Conservation (phyloP, 805 yeast genomes). For the Blastobotrys americana region DNA sequence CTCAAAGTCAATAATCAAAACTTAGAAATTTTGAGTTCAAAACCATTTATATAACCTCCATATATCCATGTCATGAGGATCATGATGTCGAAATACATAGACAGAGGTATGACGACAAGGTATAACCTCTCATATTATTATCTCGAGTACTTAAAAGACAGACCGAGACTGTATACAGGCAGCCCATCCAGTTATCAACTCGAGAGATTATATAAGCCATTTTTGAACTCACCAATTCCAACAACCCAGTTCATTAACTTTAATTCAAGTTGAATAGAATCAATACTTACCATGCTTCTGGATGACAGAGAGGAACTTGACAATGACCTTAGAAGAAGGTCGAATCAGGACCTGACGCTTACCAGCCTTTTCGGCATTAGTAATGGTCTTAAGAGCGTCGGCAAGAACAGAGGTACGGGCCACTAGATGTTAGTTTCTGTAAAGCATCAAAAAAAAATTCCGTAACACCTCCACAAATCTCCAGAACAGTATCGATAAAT, state of each 20-base stretch:
- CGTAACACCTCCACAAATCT: background rate
- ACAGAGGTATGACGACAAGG: too few species aligned
- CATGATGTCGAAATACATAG: background rate
- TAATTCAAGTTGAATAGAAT: background rate
- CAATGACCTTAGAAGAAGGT: conserved; percentile 97
- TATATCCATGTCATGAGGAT: too few species aligned
- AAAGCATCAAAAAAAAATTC: background rate
- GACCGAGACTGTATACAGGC: conserved; percentile 84
- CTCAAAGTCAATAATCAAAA: background rate
- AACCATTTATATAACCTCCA: too few species aligned
- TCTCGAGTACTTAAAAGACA: conserved; percentile 98
- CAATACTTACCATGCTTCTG: conserved; percentile 90
- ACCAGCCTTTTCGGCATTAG: conserved; percentile 99
- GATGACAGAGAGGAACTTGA: conserved; percentile 94
- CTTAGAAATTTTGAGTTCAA: background rate
- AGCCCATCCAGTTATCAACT: conserved; percentile 98
- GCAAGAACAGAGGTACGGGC: conserved; percentile 98
- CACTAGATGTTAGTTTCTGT: conserved; percentile 40
- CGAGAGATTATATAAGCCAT: too few species aligned
- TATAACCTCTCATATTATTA: conserved; percentile 37
- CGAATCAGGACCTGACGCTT: conserved; percentile 97
- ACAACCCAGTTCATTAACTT: background rate
- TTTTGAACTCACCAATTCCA: too few species aligned
- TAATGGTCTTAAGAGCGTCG: conserved; percentile 95
- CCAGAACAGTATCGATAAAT: background rate